Evolutionary conservation across 805 yeast genomes (phyloP), one percentile per base, ranked within the genome.

Genomic region (Candida montana): DNA sequence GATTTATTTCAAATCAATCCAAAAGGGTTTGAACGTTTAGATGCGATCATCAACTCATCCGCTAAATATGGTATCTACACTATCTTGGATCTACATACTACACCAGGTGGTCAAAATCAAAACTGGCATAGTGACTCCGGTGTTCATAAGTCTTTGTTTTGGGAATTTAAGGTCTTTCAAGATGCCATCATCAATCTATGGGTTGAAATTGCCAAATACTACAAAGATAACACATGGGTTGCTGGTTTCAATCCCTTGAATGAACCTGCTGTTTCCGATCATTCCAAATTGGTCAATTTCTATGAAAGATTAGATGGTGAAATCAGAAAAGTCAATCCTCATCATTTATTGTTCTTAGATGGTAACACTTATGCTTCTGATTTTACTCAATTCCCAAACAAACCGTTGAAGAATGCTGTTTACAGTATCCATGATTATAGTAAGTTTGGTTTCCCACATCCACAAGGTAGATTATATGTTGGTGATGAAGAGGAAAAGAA

Each of bases 211-310:
- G 78, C 78, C 6, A 55, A 57, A 34, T 65, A 71, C 53, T 74
- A 74, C 53, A 64, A 61, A 47, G 70, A 64, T 41, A 72, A 74
- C 50, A 52, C 58, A 18, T 71, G 72, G 72, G 65, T 74, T 41
- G 78, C 78, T 6, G 79, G 79, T n/a, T 74, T 71, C 55, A 74
- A 74, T 35, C 71, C 76, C 15, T 58, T 74, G 55, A 74, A 74
- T 53, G 79, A 74, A 53, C 79, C 79, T 4, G 73, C 76, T 2
- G 69, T 65, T 29, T 49, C 69, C 2, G 64, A 69, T 38, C 75
- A 71, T 46, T 37, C 55, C 28, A 66, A 68, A 46, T 60, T 74
- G 53, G 59, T 65, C 17, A 45, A 52, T 10, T 72, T 64, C 48
- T 74, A 74, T 48, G 46, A 44, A 3, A 53, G 66, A 42, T 51